Percentiles rank a stretch among this genome's conserved stretches.
Evolutionary conservation across 345 rosid genomes (phyloP).

Genomic region (Euphorbia peplus): DNA sequence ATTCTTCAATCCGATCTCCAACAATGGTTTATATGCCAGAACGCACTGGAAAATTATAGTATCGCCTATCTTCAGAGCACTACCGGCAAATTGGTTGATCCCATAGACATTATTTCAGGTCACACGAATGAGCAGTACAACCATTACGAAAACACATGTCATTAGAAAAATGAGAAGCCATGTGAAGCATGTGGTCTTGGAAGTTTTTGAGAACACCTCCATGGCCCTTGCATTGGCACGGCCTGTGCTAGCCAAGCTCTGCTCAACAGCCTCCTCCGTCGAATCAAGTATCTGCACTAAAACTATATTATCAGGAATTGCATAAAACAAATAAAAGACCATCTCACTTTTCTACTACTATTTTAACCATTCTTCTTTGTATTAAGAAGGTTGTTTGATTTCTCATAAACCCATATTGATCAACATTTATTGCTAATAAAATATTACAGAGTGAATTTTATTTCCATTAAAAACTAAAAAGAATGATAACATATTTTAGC

Average conservation of each 20-base stretch:
- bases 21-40: background rate
- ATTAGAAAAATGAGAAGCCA: slow-evolving; percentile 72
- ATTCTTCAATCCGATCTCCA: no score
- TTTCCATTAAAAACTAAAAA: no score
- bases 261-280: slow-evolving; percentile 80
- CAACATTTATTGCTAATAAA: no score
- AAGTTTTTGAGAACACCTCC: slow-evolving; percentile 55
- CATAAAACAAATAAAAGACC: no score
- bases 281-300: slow-evolving; percentile 73
- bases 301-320: slow-evolving; percentile 1
- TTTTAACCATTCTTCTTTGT: background rate
- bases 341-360: background rate
- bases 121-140: slow-evolving; percentile 73
- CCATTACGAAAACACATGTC: slow-evolving; percentile 79
- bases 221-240: slow-evolving; percentile 64
- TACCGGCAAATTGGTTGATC: background rate
- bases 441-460: no score
- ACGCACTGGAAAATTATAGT: background rate
- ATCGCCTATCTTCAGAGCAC: background rate
- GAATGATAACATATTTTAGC: no score
- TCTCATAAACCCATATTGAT: no score
- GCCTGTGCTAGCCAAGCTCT: slow-evolving; percentile 82
- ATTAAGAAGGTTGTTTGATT: no score
- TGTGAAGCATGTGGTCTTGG: slow-evolving; percentile 81
- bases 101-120: slow-evolving; percentile 34